Percentiles rank a stretch among this genome's conserved stretches.
These are phyloP conservation scores for Tephrocybe sp. DNA, from an alignment of 768 basidiomycete genomes.

Conservation along the genomic window DNA sequence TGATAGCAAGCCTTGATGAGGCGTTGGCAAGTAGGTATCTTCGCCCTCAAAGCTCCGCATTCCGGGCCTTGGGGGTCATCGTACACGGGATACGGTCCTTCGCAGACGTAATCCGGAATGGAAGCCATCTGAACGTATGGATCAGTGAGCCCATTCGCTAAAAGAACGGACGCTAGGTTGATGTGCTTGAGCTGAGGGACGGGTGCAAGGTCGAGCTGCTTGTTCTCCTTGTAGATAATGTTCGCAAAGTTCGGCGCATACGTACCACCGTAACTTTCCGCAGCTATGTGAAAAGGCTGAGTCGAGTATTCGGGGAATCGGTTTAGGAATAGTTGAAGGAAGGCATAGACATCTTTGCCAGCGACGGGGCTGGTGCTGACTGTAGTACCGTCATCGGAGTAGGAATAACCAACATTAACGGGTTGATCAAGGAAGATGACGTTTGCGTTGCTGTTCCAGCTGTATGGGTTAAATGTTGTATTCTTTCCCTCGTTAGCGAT, in stretches of 20 bases:
- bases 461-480: constrained; percentile 72
- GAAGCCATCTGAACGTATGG: constrained; percentile 79
- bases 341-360: constrained; percentile 87
- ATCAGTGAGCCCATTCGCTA: constrained; percentile 88
- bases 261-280: constrained; percentile 77
- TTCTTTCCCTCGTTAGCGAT: constrained; percentile 69
- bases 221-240: constrained; percentile 79
- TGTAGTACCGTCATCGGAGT: constrained; percentile 69
- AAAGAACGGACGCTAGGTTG: constrained; percentile 80
- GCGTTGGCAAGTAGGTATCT: constrained; percentile 73
- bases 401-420: constrained; percentile 89
- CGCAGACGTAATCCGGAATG: constrained; percentile 81
- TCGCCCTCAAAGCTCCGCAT: constrained; percentile 61
- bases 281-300: constrained; percentile 75
- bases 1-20: constrained; percentile 73
- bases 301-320: constrained; percentile 73
- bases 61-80: constrained; percentile 66
- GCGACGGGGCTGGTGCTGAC: constrained; percentile 84
- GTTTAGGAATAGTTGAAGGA: constrained; percentile 78
- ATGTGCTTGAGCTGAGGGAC: constrained; percentile 59
- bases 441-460: constrained; percentile 85
- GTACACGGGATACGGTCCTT: constrained; percentile 81
- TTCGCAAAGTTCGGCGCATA: constrained; percentile 88
- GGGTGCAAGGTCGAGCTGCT: constrained; percentile 46
- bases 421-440: constrained; percentile 82